These are phyloP conservation scores for Carex arenaria DNA, from an alignment of 202 grass and related monocot species.

Conservation along the genomic window DNA sequence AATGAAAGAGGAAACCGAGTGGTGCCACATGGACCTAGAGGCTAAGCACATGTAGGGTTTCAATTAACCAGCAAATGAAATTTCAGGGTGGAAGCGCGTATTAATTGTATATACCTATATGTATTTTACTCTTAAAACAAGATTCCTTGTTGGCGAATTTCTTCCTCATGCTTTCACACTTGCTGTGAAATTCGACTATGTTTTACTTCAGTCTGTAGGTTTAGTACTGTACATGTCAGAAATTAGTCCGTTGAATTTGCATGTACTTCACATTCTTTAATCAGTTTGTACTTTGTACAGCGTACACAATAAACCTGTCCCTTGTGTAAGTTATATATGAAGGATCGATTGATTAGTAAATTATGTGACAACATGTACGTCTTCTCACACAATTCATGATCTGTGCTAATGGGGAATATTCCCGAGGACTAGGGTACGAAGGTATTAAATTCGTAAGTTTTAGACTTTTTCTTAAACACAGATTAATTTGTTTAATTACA, in stretches of 20 bases:
- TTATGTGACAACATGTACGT: background rate
- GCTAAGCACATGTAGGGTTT: conserved; percentile 24
- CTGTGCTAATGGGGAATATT: too few relatives aligned
- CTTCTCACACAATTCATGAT: too few relatives aligned
- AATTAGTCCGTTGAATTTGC: background rate
- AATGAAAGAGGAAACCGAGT: background rate
- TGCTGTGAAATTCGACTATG: background rate
- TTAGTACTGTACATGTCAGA: background rate
- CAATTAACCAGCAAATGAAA: conserved; percentile 12
- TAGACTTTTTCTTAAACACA: too few relatives aligned
- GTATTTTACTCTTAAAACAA: conserved; percentile 4
- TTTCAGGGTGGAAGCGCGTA: conserved; percentile 6
- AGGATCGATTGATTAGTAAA: background rate
- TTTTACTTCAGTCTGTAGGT: background rate
- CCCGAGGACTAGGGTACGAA: too few relatives aligned
- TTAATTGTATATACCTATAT: background rate
- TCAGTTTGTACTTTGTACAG: background rate
- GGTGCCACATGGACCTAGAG: conserved; percentile 17
- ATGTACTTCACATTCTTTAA: background rate
- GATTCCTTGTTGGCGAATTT: conserved; percentile 12
- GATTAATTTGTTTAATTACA: too few relatives aligned
- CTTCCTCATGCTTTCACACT: conserved; percentile 12
- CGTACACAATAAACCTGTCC: background rate
- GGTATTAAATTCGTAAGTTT: too few relatives aligned
- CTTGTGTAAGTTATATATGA: background rate